phyloP scores from a whole-genome alignment of 208 protist species.

The Wallacemonas sp. region DNA sequence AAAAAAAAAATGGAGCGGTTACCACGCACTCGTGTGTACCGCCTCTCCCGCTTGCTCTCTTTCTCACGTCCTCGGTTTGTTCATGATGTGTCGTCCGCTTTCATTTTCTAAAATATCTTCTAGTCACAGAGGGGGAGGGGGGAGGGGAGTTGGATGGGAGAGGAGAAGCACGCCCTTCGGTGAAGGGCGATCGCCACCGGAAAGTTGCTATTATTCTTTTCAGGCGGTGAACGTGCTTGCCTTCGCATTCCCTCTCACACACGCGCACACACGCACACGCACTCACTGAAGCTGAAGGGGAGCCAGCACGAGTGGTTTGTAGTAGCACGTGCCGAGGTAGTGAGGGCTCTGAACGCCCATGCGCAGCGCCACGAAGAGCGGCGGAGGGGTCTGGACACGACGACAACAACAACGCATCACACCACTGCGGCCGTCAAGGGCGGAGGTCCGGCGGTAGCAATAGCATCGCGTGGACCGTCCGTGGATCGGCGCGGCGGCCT shows the following conservation, averaged over 20 bases:
- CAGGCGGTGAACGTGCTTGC: too few relatives aligned
- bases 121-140: too few relatives aligned
- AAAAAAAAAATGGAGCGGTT: not conserved
- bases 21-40: not conserved
- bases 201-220: too few relatives aligned
- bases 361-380: constrained; percentile 14
- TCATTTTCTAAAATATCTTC: too few relatives aligned
- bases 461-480: constrained; percentile 2
- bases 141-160: too few relatives aligned
- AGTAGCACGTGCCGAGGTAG: constrained; percentile 9
- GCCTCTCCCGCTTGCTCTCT: too few relatives aligned
- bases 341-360: constrained; percentile 6
- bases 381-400: constrained; percentile 3
- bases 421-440: not conserved
- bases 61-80: too few relatives aligned
- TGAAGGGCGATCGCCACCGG: too few relatives aligned
- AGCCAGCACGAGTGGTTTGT: constrained; percentile 10
- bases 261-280: too few relatives aligned
- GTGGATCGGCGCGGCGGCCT: not conserved
- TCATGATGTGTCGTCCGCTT: too few relatives aligned
- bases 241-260: too few relatives aligned
- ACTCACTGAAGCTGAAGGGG: constrained; percentile 1
- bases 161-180: too few relatives aligned
- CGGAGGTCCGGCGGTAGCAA: not conserved
- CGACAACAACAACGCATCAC: constrained; percentile 9